A percentile compares a stretch with the other conserved stretches of the same genome.
phyloP scores from a whole-genome alignment of 108 stramenopile genomes.

The Cyclotella cryptica region DNA sequence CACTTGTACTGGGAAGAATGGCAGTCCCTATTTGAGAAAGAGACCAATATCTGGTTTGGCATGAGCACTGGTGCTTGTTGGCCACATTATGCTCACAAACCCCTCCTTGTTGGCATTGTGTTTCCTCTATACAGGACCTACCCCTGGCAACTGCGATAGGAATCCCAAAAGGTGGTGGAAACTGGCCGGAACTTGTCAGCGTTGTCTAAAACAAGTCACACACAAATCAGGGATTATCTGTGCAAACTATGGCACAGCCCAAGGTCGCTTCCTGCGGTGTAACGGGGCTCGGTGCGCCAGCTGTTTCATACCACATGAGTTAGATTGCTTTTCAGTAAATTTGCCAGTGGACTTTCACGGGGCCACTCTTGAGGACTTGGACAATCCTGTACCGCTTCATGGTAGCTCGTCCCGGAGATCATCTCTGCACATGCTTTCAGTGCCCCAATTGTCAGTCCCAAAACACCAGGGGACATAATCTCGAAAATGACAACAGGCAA shows the following conservation, averaged over 20 bases:
- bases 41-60: too few relatives aligned
- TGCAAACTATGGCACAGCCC: neutral
- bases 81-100: too few relatives aligned
- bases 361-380: neutral
- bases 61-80: too few relatives aligned
- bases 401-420: neutral
- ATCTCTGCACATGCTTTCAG: neutral
- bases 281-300: constrained; percentile 5
- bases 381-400: neutral
- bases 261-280: neutral
- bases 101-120: too few relatives aligned
- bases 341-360: constrained; percentile 1
- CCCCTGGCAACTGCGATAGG: neutral
- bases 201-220: neutral
- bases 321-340: neutral
- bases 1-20: constrained; percentile 27
- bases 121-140: too few relatives aligned
- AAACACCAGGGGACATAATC: too few relatives aligned
- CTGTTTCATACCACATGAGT: constrained; percentile 12
- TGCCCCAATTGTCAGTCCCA: too few relatives aligned
- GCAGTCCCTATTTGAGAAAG: neutral
- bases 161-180: constrained; percentile 2
- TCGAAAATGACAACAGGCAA: neutral
- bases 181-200: neutral
- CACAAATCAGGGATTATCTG: neutral